Evolutionary conservation across 2,329 filamentous ascomycete genomes (phyloP), one percentile per base, ranked within the genome.

Genomic region (Epichloe glyceriae): DNA sequence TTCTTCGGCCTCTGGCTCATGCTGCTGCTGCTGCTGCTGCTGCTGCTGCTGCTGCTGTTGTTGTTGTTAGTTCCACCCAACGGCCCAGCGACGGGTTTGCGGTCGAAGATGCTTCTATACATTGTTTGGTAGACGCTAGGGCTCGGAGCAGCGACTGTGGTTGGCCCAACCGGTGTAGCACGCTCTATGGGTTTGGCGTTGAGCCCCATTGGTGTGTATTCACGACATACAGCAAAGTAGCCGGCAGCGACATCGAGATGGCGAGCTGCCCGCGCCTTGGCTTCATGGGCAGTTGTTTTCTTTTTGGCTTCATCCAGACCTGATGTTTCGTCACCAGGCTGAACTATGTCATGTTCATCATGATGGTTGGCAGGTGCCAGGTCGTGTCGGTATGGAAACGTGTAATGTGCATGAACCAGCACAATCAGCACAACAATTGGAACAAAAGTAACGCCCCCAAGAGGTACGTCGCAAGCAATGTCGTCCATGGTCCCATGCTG

Each of bases 41-140:
- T 74, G 53, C 67, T 72, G 53, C 67, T 72, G 47, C 70, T 69
- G 44, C 67, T 74, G 26, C 1, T 67, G 47, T 67, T 74, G 53
- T 67, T 72, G 47, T 70, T 69, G 44, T 68, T 74, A 52, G 67
- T 71, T 46, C 70, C 69, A 45, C 79, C 76, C 50, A 78, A 57
- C 2, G 74, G 72, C 1, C 68, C 67, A 2, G 70, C 58, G 8
- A 62, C 58, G 37, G 70, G 74, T 61, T 85, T 90, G 61, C 91
- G 80, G 60, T 95, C 89, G 64, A 98, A 97, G 54, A 98, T 85
- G 65, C 86, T 95, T 64, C 89, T 77, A 69, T 98, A 98, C 88
- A 98, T 96, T 65, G 86, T 86, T 75, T 97, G 93, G 67, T 97
- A 97, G 38, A 98, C 91, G 65, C 91, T 96, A 51, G 86, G 89